These are phyloP conservation scores for Mycothermus thermophilus DNA, from an alignment of 495 filamentous ascomycete genomes.

Conservation along the genomic window DNA sequence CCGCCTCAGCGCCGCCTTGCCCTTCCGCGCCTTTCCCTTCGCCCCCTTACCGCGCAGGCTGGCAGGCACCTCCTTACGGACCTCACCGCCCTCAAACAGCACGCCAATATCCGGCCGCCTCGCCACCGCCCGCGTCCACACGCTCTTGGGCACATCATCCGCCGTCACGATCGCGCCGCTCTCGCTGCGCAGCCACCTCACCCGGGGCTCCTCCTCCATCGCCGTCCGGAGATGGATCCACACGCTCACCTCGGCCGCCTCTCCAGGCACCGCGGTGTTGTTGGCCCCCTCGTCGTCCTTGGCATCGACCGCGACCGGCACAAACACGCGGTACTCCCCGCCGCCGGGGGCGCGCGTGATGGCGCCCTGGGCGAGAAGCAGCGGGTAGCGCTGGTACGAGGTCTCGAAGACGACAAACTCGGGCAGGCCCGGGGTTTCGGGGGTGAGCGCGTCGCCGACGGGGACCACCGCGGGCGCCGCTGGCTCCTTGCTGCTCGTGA, in stretches of 20 bases:
- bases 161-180: slow-evolving; percentile 17
- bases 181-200: slow-evolving; percentile 20
- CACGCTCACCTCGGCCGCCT: slow-evolving; percentile 20
- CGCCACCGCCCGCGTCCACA: slow-evolving; percentile 25
- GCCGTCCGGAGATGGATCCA: slow-evolving; percentile 24
- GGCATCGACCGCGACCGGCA: slow-evolving; percentile 12
- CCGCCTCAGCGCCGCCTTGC: slow-evolving; percentile 19
- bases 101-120: slow-evolving; percentile 21
- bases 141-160: slow-evolving; percentile 18
- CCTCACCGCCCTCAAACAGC: slow-evolving; percentile 23
- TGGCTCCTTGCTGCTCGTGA: slow-evolving; percentile 9
- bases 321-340: slow-evolving; percentile 14
- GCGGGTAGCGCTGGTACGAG: slow-evolving; percentile 25
- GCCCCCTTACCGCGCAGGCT: slow-evolving; percentile 28
- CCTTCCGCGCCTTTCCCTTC: slow-evolving; percentile 27
- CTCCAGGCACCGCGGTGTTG: not conserved
- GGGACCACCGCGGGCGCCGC: slow-evolving; percentile 10
- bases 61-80: slow-evolving; percentile 32
- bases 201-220: slow-evolving; percentile 13
- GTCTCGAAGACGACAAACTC: slow-evolving; percentile 27
- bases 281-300: slow-evolving; percentile 7
- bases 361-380: slow-evolving; percentile 16
- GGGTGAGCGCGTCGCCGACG: slow-evolving; percentile 16
- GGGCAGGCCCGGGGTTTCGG: slow-evolving; percentile 15
- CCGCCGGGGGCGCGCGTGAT: slow-evolving; percentile 23